Base-by-base conservation (phyloP, 179 eudicot species). In the Camellia oleifera region DNA sequence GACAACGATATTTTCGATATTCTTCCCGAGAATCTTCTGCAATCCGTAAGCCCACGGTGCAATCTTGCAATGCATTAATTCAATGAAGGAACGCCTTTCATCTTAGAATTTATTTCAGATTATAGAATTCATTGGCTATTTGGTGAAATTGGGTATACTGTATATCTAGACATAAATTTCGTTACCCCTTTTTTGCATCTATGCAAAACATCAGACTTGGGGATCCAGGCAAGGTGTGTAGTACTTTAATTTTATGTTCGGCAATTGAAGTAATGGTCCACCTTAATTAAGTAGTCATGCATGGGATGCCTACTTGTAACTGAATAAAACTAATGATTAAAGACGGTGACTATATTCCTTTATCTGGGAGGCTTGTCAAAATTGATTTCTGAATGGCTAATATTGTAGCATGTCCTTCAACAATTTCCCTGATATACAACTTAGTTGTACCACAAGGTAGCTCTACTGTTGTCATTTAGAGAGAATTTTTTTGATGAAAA, bases 11-110 rank as follows among this genome's bases (percentile, higher is more conserved):
- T 88, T 44, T 57, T 85, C 72, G 86, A 86, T 10, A 65, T 92
- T 62, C 94, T 94, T 82, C 94, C 98, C 0, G 83, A 84, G 74
- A 80, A 74, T 42, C 91, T 95, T 40, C 68, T 92, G 69, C 87
- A 83, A 72, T 95, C 94, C 66, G 98, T 94, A 89, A 89, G 90
- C 73, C 4, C 64, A 14, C 32, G 13, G 54, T 72, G 10, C 32
- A 40, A 26, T 26, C 56, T 42, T 53, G 7, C 11, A 18, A 64
- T 5, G 32, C 5, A 26, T 71, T 62, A 20, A 6, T 26, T 42
- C 72, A 44, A 2, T 74, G 0, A 45, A 7, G 4, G 2, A 70
- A 17, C n/a, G 9, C 18, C 8, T 61, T 61, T 61, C 23, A 61
- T 61, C 53, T 42, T 2, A 4, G 18, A 69, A 6, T 15, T 9